Evolutionary conservation across 176 grass and related monocot genomes (phyloP).

Genomic region (Phragmites australis): DNA sequence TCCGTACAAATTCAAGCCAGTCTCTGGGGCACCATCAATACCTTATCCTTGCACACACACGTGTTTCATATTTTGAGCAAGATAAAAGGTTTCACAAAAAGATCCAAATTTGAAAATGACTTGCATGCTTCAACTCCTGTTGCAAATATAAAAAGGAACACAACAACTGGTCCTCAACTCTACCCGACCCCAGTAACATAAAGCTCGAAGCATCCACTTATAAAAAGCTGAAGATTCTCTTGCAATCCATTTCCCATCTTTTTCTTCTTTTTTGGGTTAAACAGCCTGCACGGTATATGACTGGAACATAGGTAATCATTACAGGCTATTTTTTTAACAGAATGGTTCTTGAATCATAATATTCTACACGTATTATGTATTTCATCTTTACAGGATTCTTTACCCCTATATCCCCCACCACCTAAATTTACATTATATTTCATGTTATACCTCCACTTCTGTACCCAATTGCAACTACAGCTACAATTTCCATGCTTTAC

Average conservation of each 20-base stretch:
- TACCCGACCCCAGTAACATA: constrained; percentile 11
- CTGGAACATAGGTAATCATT: constrained; percentile 30
- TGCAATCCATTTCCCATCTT: background rate
- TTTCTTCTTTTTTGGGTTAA: background rate
- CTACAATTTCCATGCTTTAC: constrained; percentile 61
- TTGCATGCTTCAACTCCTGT: background rate
- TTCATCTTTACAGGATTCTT: constrained; percentile 87
- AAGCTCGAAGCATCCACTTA: constrained; percentile 3
- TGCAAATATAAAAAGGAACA: constrained; percentile 5
- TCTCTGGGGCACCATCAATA: background rate
- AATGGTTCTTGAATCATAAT: constrained; percentile 42
- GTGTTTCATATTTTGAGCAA: too few relatives aligned
- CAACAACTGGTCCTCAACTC: constrained; percentile 16
- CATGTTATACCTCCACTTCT: constrained; percentile 64
- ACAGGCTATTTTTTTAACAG: constrained; percentile 49
- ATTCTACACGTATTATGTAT: constrained; percentile 67
- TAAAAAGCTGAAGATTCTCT: constrained; percentile 26
- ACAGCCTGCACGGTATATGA: constrained; percentile 13
- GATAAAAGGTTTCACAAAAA: background rate
- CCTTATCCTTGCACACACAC: background rate
- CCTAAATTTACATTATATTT: constrained; percentile 69
- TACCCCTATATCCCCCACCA: constrained; percentile 47
- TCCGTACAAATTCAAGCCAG: constrained; percentile 5
- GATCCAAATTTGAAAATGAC: background rate
- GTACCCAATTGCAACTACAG: constrained; percentile 65